Conservation (phyloP, 371 early-diverging fungal species). For the Cokeromyces recurvatus region DNA sequence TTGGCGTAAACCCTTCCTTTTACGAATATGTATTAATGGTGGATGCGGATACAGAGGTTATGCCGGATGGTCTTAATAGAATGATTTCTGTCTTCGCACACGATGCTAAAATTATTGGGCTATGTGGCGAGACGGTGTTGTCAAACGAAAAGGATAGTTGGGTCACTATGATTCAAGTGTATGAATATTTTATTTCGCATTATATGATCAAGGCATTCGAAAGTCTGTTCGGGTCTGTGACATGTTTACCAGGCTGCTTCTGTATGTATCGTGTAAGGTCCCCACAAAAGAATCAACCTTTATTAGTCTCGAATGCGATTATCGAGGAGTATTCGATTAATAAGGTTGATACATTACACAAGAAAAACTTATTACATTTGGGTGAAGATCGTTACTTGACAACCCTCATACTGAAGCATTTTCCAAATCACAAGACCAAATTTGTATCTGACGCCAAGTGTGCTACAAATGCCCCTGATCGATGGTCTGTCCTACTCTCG, state of each 20-base stretch:
- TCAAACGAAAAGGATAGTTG: conserved; percentile 82
- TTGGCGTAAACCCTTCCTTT: conserved; percentile 79
- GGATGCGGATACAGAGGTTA: conserved; percentile 67
- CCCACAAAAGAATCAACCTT: conserved; percentile 75
- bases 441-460: conserved; percentile 97
- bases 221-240: conserved; percentile 79
- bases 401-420: conserved; percentile 98
- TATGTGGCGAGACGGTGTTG: conserved; percentile 80
- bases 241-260: conserved; percentile 92
- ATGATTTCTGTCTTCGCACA: conserved; percentile 66
- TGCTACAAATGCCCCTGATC: conserved; percentile 95
- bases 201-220: conserved; percentile 93
- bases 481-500: conserved; percentile 90
- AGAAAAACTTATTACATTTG: conserved; percentile 81
- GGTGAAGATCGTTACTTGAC: conserved; percentile 95
- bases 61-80: conserved; percentile 56
- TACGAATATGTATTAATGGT: conserved; percentile 65
- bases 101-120: conserved; percentile 72
- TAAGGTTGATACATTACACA: conserved; percentile 96
- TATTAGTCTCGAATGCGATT: conserved; percentile 86
- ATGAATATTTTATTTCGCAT: conserved; percentile 83
- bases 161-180: conserved; percentile 90
- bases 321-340: conserved; percentile 94
- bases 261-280: conserved; percentile 90
- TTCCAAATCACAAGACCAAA: conserved; percentile 93